These are phyloP conservation scores for Strobilomyces echinocephalus DNA, from an alignment of 768 basidiomycete species.

Conservation along the genomic window DNA sequence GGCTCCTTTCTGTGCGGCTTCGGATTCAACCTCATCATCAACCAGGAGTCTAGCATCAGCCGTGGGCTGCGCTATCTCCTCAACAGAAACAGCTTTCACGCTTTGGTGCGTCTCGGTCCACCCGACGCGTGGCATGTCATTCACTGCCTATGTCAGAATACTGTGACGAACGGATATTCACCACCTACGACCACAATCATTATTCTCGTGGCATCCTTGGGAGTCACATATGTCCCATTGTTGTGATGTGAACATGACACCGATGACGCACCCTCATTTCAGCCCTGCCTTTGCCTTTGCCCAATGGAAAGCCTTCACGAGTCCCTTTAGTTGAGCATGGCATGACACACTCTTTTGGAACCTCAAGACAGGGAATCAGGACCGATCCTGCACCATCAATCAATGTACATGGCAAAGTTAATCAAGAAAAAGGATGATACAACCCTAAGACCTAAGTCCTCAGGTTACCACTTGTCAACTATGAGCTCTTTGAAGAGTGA, in stretches of 20 bases:
- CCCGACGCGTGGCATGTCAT: background rate
- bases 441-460: no score
- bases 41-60: constrained; percentile 59
- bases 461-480: no score
- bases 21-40: constrained; percentile 51
- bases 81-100: constrained; percentile 57
- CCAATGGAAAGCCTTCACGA: constrained; percentile 50
- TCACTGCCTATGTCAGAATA: constrained; percentile 36
- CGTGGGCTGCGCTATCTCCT: constrained; percentile 58
- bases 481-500: no score
- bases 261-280: background rate
- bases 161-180: constrained; percentile 43
- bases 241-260: background rate
- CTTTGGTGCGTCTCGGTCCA: constrained; percentile 37
- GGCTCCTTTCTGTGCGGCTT: constrained; percentile 59
- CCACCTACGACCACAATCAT: constrained; percentile 49
- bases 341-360: constrained; percentile 24
- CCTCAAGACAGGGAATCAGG: constrained; percentile 22
- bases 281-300: constrained; percentile 51
- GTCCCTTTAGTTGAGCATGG: constrained; percentile 40
- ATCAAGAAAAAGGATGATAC: no score
- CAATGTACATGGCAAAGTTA: no score
- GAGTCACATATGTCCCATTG: constrained; percentile 44
- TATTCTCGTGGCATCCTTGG: constrained; percentile 51
- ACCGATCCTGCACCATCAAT: constrained; percentile 7